Base-by-base conservation (phyloP, 2,329 filamentous ascomycete genomes). In the Arthroderma sp. region DNA sequence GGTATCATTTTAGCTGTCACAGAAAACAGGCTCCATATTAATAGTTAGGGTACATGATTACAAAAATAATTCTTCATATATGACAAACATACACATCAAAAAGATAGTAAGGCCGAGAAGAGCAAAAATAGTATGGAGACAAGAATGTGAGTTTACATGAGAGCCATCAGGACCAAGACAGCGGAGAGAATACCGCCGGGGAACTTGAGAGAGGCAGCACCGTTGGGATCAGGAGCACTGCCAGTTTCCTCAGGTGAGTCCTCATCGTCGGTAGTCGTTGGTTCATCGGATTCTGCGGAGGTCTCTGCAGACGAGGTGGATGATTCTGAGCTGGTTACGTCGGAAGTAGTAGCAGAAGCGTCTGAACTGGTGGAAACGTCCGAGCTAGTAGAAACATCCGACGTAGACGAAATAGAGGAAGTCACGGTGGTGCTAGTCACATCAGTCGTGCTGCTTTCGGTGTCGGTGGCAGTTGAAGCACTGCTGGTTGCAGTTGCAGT, bases 401-500 rank as follows among this genome's bases (percentile, higher is more conserved):
- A 36, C n/a, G 39, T 29, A 10, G 46, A 33, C 5, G 36, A 36
- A 41, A 43, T 47, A 29, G 50, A 42, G 22, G 38, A 31, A 11
- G 47, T 44, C 40, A 51, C 49, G 43, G 57, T 54, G 28, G 57
- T 50, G 29, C 57, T 54, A 28, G 51, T 39, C 5, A 31, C 27
- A 30, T 46, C 49, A 44, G 57, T 54, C 27, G 58, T 50, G 31
- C 56, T 53, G 28, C 49, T 45, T 27, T 48, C 48, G 30, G 54
- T 48, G 9, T 50, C 46, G 29, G 55, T 47, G 40, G 56, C 56
- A 10, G 53, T 41, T 36, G 53, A 48, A 5, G 53, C 30, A 6
- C 54, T 43, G 9, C 55, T 46, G 30, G 50, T 44, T 31, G 52
- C 39, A 8, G 47, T 50, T 34, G 50, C 50, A 34, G 57, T 58